Evolutionary conservation across 2,329 filamentous ascomycete genomes (phyloP).

Genomic region (Monosporascus sp.): DNA sequence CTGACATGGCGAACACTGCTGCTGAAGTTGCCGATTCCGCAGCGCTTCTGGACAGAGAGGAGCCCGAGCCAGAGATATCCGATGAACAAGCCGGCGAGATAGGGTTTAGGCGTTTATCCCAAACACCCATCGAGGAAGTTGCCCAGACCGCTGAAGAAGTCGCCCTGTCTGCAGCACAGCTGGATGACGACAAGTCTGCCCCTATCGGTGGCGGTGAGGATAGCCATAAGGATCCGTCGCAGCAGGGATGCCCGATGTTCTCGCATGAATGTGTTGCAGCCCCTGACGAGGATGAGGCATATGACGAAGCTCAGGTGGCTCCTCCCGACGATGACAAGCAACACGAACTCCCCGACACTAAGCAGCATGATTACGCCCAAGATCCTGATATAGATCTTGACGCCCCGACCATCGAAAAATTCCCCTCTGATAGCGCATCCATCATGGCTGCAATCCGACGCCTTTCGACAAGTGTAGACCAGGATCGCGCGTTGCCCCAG

Average conservation of each 20-base stretch:
- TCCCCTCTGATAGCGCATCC: slow-evolving; percentile 24
- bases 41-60: slow-evolving; percentile 23
- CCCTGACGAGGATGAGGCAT: slow-evolving; percentile 5
- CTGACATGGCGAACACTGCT: slow-evolving; percentile 20
- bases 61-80: slow-evolving; percentile 25
- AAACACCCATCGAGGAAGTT: slow-evolving; percentile 35
- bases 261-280: slow-evolving; percentile 21
- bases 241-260: slow-evolving; percentile 14
- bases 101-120: slow-evolving; percentile 28
- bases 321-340: not conserved
- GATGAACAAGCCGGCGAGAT: slow-evolving; percentile 27
- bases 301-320: slow-evolving; percentile 2
- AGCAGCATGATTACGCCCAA: slow-evolving; percentile 1
- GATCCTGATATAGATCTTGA: slow-evolving; percentile 17
- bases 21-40: slow-evolving; percentile 32
- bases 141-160: slow-evolving; percentile 39
- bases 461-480: slow-evolving; percentile 21
- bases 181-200: slow-evolving; percentile 24
- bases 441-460: slow-evolving; percentile 26
- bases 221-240: not conserved
- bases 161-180: slow-evolving; percentile 32
- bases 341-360: not conserved
- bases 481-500: slow-evolving; percentile 19
- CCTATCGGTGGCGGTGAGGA: slow-evolving; percentile 3
- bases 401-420: slow-evolving; percentile 22